These are phyloP conservation scores for Globisporangium carolinianum DNA, from an alignment of 352 stramenopile genomes.

Conservation along the genomic window DNA sequence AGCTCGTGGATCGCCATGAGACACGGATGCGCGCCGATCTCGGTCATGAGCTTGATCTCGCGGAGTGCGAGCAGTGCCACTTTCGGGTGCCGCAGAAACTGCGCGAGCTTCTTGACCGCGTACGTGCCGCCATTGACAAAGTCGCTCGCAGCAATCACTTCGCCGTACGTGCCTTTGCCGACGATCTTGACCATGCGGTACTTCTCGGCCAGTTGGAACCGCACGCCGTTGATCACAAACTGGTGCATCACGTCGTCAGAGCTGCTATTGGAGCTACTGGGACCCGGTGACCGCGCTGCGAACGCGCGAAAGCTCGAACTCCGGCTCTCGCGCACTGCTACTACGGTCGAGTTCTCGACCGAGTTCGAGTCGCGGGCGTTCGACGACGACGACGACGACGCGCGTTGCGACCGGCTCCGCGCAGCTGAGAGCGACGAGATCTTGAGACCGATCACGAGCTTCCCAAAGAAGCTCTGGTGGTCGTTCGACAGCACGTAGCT, in stretches of 20 bases:
- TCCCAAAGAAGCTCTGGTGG: constrained; percentile 81
- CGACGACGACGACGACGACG: constrained; percentile 26
- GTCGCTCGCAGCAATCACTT: constrained; percentile 86
- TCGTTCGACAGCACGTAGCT: constrained; percentile 80
- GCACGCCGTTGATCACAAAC: constrained; percentile 84
- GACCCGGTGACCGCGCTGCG: constrained; percentile 15
- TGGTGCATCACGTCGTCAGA: constrained; percentile 79
- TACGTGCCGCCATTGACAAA: constrained; percentile 81
- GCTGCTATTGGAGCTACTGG: not conserved
- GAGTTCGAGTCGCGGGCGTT: constrained; percentile 9
- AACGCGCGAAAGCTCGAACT: constrained; percentile 38
- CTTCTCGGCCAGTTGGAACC: constrained; percentile 81
- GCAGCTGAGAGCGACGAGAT: constrained; percentile 60
- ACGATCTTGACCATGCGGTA: constrained; percentile 89
- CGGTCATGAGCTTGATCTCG: constrained; percentile 88
- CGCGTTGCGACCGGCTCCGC: constrained; percentile 24
- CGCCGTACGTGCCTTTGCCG: constrained; percentile 84
- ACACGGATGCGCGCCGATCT: constrained; percentile 62
- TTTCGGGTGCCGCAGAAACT: constrained; percentile 81
- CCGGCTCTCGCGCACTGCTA: constrained; percentile 4
- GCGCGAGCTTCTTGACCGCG: constrained; percentile 85
- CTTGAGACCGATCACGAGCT: constrained; percentile 52
- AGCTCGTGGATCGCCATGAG: constrained; percentile 83
- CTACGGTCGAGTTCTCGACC: too few relatives aligned
- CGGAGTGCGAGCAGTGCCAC: constrained; percentile 76